Base-by-base conservation (phyloP, 2,329 filamentous ascomycete genomes). In the Cladophialophora psammophila region DNA sequence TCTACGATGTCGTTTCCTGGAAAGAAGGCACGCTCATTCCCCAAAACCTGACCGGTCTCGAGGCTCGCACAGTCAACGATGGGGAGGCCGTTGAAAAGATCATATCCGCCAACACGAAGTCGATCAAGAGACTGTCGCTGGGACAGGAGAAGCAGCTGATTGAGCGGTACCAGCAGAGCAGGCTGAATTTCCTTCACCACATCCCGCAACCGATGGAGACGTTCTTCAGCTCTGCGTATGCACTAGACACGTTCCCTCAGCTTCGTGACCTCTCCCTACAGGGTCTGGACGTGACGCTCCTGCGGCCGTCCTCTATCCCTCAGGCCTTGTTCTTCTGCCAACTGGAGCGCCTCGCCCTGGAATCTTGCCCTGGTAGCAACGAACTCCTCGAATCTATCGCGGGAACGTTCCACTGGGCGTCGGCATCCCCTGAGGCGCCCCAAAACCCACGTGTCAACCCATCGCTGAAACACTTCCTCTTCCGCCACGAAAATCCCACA, bases 141-240 rank as follows among this genome's bases (percentile, higher is more conserved):
- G 72, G 72, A 42, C 71, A 73, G 62, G 72, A 74, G 55, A 73
- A 63, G 52, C 57, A 64, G 12, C 50, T 74, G n/a, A 42, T 73
- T 12, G 65, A 71, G 18, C 45, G 60, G n/a, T 74, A 73, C 55
- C 63, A 65, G 15, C 52, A 50, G 18, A 60, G 42, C 45, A 61
- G 68, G 40, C 26, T 61, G 18, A 67, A 52, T 18, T 65, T 64
- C 35, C 57, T 67, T 18, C 62, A 69, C 7, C 61, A 65, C 12
- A 65, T 69, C 5, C 48, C 65, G 35, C 70, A 71, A 52, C 69
- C 71, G 18, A 56, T 54, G 31, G 65, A 70, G n/a, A 56, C 45
- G 2, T 68, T 72, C 50, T 66, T 70, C 40, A 57, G 56, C 6
- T 42, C 65, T 7, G 63, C 65, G 13, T 65, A 67, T 26, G 54